phyloP scores from a whole-genome alignment of 805 yeast genomes.

The Zygotorulaspora danielsina region DNA sequence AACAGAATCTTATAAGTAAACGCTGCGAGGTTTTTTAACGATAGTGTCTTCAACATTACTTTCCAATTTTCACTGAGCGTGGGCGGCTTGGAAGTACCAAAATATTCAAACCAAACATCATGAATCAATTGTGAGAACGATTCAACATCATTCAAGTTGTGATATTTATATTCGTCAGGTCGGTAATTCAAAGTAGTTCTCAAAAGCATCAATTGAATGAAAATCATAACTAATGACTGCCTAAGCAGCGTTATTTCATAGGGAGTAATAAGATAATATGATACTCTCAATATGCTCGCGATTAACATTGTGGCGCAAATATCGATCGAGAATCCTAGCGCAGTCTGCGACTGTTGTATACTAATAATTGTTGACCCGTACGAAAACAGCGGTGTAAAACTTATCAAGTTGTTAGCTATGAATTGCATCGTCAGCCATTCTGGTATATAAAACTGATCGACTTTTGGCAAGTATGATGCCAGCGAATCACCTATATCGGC shows the following conservation, averaged over 20 bases:
- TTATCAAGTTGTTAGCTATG: constrained; percentile 59
- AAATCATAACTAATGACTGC: constrained; percentile 82
- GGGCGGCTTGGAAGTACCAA: constrained; percentile 22
- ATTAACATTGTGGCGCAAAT: constrained; percentile 88
- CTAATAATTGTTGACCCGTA: constrained; percentile 78
- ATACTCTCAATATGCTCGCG: constrained; percentile 67
- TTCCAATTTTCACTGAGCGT: constrained; percentile 32
- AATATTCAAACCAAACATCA: constrained; percentile 35
- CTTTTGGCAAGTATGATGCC: constrained; percentile 34
- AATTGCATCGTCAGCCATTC: constrained; percentile 53
- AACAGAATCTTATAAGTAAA: constrained; percentile 27
- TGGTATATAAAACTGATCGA: constrained; percentile 44
- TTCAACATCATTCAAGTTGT: constrained; percentile 37
- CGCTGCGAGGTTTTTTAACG: constrained; percentile 20
- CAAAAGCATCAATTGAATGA: constrained; percentile 64
- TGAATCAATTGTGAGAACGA: constrained; percentile 29
- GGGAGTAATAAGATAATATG: constrained; percentile 74
- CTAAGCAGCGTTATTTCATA: constrained; percentile 74
- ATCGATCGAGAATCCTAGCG: constrained; percentile 84
- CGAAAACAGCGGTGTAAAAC: constrained; percentile 80
- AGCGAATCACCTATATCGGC: constrained; percentile 20
- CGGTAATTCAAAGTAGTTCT: constrained; percentile 59
- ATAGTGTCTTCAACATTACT: constrained; percentile 21
- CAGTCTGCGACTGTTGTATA: constrained; percentile 57
- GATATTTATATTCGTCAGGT: constrained; percentile 40